A percentile compares a stretch with the other conserved stretches of the same genome.
Evolutionary conservation across 768 basidiomycete genomes (phyloP).

Genomic region (Sutorius australiensis): DNA sequence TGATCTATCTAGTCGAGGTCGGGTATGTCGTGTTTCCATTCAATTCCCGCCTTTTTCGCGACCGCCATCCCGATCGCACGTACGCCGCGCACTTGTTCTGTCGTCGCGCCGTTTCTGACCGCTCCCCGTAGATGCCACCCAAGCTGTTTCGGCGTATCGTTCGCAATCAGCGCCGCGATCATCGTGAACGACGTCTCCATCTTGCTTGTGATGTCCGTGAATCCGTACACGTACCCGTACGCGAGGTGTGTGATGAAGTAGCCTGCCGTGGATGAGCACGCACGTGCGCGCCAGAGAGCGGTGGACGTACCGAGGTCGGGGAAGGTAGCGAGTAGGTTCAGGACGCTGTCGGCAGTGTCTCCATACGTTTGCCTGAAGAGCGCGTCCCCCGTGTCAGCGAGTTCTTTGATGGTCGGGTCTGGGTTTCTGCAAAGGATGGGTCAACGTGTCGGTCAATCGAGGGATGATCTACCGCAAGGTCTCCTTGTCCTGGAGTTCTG

Average conservation of each 20-base stretch:
- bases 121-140: constrained; percentile 64
- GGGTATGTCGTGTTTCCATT: constrained; percentile 53
- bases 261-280: constrained; percentile 31
- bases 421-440: constrained; percentile 34
- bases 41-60: constrained; percentile 43
- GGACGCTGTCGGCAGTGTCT: constrained; percentile 47
- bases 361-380: constrained; percentile 54
- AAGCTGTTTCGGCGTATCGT: constrained; percentile 60
- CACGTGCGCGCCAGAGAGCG: not conserved
- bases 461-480: constrained; percentile 39
- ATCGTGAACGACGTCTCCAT: constrained; percentile 58
- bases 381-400: constrained; percentile 38
- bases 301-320: constrained; percentile 57
- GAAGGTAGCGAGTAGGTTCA: constrained; percentile 46
- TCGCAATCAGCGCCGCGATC: constrained; percentile 58
- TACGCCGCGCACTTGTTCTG: constrained; percentile 51
- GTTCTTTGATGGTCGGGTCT: constrained; percentile 40
- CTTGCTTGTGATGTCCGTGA: constrained; percentile 40
- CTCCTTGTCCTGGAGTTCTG: constrained; percentile 45
- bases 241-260: constrained; percentile 52
- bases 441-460: not conserved
- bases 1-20: constrained; percentile 27
- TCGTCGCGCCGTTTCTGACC: constrained; percentile 48
- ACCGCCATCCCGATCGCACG: constrained; percentile 53
- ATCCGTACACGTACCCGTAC: constrained; percentile 56